phyloP scores from a whole-genome alignment of 2,329 filamentous ascomycete species.

The Periconia digitata region DNA sequence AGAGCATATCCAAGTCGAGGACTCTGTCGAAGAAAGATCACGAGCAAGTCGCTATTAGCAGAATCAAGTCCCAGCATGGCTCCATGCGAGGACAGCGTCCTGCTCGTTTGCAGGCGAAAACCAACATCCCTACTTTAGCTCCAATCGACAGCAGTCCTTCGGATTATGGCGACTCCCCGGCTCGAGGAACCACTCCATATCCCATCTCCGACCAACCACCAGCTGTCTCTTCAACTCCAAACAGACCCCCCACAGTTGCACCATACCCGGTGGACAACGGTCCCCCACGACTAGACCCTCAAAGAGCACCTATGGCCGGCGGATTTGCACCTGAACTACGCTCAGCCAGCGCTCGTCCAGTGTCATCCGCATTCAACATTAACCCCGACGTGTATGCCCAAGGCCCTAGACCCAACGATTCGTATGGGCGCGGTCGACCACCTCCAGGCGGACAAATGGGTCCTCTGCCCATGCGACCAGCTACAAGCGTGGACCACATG shows the following conservation, averaged over 20 bases:
- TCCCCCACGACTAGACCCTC: slow-evolving; percentile 49
- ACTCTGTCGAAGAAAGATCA: slow-evolving; percentile 89
- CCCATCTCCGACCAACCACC: slow-evolving; percentile 48
- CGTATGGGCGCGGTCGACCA: slow-evolving; percentile 32
- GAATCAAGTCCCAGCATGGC: slow-evolving; percentile 67
- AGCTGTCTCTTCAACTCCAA: slow-evolving; percentile 29
- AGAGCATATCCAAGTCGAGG: slow-evolving; percentile 80
- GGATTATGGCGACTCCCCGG: slow-evolving; percentile 33
- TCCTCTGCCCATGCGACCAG: slow-evolving; percentile 38
- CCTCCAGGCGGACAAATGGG: slow-evolving; percentile 29
- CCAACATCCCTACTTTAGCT: slow-evolving; percentile 40
- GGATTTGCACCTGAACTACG: slow-evolving; percentile 52
- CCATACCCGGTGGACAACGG: slow-evolving; percentile 73
- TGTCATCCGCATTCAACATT: slow-evolving; percentile 54
- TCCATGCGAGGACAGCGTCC: slow-evolving; percentile 54
- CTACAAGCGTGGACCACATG: slow-evolving; percentile 41
- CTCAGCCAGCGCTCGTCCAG: slow-evolving; percentile 52
- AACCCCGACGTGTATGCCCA: slow-evolving; percentile 47
- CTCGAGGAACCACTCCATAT: slow-evolving; percentile 44
- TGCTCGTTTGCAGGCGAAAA: slow-evolving; percentile 45
- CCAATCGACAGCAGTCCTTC: slow-evolving; percentile 44
- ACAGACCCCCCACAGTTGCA: slow-evolving; percentile 57
- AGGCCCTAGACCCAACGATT: slow-evolving; percentile 21
- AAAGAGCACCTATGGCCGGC: slow-evolving; percentile 34
- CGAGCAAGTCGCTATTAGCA: slow-evolving; percentile 83